These are phyloP conservation scores for Hericium erinaceus DNA, from an alignment of 768 basidiomycete species.

Conservation along the genomic window DNA sequence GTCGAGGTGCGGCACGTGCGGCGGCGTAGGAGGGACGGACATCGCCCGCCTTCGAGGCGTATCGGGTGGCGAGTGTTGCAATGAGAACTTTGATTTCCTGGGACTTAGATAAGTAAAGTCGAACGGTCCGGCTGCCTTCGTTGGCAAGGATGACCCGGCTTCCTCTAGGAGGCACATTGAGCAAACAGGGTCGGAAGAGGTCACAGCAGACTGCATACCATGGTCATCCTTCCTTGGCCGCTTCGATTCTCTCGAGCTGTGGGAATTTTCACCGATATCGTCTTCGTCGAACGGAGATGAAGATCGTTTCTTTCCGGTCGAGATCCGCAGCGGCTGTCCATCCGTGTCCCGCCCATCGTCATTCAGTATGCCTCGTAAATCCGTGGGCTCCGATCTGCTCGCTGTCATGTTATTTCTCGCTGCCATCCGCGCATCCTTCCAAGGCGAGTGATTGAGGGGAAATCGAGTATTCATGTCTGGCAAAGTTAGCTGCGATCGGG, in stretches of 20 bases:
- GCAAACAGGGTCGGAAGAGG: neutral
- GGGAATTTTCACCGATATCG: too few relatives aligned
- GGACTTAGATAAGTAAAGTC: slow-evolving; percentile 8
- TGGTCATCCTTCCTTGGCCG: neutral
- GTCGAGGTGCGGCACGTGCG: slow-evolving; percentile 2
- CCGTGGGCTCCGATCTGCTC: neutral
- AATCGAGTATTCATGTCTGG: slow-evolving; percentile 2
- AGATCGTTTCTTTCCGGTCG: neutral
- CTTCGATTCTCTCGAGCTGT: neutral
- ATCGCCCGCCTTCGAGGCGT: slow-evolving; percentile 6
- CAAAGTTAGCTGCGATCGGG: slow-evolving; percentile 11
- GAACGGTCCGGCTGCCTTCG: slow-evolving; percentile 7
- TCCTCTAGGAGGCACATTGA: neutral
- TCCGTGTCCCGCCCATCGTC: neutral
- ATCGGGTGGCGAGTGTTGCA: neutral
- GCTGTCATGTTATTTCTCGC: slow-evolving; percentile 1
- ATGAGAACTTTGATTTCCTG: neutral
- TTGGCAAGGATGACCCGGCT: neutral
- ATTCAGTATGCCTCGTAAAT: neutral
- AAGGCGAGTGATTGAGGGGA: slow-evolving; percentile 8
- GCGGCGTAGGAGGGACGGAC: slow-evolving; percentile 7
- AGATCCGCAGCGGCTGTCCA: neutral
- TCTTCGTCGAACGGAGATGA: neutral
- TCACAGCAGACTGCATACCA: neutral
- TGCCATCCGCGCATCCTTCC: slow-evolving; percentile 9